Evolutionary conservation across 2,329 filamentous ascomycete genomes (phyloP).

Genomic region (Aspergillus oerlinghausenensis): DNA sequence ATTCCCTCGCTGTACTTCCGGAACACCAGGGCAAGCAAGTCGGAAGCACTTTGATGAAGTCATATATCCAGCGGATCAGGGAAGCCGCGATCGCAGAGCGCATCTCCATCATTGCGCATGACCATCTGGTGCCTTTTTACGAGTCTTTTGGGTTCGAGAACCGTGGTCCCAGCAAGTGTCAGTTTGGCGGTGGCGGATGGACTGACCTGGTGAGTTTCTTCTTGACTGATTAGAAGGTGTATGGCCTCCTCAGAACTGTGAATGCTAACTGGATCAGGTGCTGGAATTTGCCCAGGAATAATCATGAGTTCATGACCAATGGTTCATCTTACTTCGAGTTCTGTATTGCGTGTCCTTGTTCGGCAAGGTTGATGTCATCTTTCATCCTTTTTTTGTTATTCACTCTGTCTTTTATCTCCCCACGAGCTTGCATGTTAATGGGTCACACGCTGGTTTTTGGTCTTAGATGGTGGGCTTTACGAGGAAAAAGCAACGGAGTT

Average conservation of each 20-base stretch:
- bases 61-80: constrained; percentile 73
- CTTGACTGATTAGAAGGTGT: not conserved
- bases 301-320: not conserved
- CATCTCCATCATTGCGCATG: constrained; percentile 71
- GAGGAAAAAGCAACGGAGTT: constrained; percentile 35
- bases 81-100: constrained; percentile 65
- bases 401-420: constrained; percentile 4
- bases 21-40: constrained; percentile 69
- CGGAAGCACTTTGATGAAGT: constrained; percentile 67
- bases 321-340: not conserved
- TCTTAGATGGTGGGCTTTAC: constrained; percentile 13
- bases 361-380: constrained; percentile 2
- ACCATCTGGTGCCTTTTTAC: constrained; percentile 71
- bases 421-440: constrained; percentile 13
- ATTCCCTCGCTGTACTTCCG: constrained; percentile 76
- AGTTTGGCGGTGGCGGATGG: constrained; percentile 78
- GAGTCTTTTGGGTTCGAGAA: constrained; percentile 68
- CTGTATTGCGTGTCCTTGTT: constrained; percentile 4
- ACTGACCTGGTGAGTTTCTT: constrained; percentile 65
- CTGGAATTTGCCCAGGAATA: constrained; percentile 25
- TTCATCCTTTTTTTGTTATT: constrained; percentile 1
- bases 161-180: constrained; percentile 62
- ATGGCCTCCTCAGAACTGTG: not conserved
- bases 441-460: constrained; percentile 13
- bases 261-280: constrained; percentile 20